Evolutionary conservation across 1,284 basidiomycete genomes (phyloP).

Genomic region (Apiotrichum laibachii): DNA sequence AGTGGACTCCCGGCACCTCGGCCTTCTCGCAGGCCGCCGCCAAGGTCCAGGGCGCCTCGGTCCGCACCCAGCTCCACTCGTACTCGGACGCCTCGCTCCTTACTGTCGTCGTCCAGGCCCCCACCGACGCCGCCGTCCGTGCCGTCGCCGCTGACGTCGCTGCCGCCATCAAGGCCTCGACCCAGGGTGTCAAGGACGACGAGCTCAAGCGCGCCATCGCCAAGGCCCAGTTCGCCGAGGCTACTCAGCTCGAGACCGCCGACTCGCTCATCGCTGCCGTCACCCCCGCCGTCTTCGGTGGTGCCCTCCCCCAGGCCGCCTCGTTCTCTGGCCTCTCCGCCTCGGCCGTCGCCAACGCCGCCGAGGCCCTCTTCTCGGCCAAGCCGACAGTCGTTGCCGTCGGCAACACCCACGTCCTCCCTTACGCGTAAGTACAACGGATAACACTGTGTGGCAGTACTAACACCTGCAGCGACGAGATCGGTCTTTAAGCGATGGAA

Average conservation of each 20-base stretch:
- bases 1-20: slow-evolving; percentile 75
- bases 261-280: slow-evolving; percentile 66
- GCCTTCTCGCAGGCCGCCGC: slow-evolving; percentile 59
- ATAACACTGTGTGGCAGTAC: neutral
- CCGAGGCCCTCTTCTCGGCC: slow-evolving; percentile 50
- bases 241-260: slow-evolving; percentile 61
- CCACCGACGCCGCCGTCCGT: slow-evolving; percentile 47
- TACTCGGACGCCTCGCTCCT: slow-evolving; percentile 88
- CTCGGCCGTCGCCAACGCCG: slow-evolving; percentile 60
- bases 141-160: slow-evolving; percentile 62
- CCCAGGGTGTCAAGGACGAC: slow-evolving; percentile 62
- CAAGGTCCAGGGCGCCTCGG: slow-evolving; percentile 53
- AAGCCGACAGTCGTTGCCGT: slow-evolving; percentile 84
- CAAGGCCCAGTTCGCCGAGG: slow-evolving; percentile 81
- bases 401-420: slow-evolving; percentile 71
- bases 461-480: slow-evolving; percentile 59
- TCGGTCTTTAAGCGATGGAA: slow-evolving; percentile 62
- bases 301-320: slow-evolving; percentile 57
- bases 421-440: slow-evolving; percentile 58
- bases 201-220: slow-evolving; percentile 75
- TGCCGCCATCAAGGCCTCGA: slow-evolving; percentile 64
- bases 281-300: slow-evolving; percentile 57
- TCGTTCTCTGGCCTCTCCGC: slow-evolving; percentile 64
- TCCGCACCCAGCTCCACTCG: slow-evolving; percentile 70
- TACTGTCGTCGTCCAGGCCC: slow-evolving; percentile 64